These are phyloP conservation scores for Speleostelium caveatum DNA, from an alignment of 78 protist genomes.

Conservation along the genomic window DNA sequence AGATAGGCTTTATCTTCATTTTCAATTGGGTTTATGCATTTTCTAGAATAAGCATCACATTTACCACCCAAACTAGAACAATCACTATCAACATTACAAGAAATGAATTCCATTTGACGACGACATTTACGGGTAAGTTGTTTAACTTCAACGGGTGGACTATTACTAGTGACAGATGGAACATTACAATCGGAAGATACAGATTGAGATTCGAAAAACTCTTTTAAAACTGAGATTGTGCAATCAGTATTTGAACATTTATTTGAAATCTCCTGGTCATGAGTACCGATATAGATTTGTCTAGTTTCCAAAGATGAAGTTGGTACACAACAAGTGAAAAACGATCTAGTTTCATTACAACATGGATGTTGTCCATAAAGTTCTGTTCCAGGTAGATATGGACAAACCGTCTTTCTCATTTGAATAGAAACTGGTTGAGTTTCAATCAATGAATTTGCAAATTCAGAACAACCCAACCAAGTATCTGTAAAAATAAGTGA, in stretches of 20 bases:
- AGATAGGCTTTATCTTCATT: neutral
- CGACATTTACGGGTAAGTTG: neutral
- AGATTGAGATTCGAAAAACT: constrained; percentile 5
- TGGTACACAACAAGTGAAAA: constrained; percentile 62
- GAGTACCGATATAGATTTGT: constrained; percentile 9
- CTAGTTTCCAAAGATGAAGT: neutral
- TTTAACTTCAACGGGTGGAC: constrained; percentile 3
- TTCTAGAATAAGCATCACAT: constrained; percentile 1
- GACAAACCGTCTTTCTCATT: constrained; percentile 9
- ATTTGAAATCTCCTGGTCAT: neutral
- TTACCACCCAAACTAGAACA: neutral
- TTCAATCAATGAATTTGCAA: constrained; percentile 9
- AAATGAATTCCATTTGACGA: neutral
- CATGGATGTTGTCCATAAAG: constrained; percentile 39
- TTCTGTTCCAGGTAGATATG: constrained; percentile 11
- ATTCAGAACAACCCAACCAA: constrained; percentile 32
- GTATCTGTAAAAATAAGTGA: constrained; percentile 18
- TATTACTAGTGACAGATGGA: neutral
- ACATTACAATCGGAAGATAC: constrained; percentile 30
- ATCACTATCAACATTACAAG: neutral
- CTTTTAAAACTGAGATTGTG: constrained; percentile 50
- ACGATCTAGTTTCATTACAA: constrained; percentile 19
- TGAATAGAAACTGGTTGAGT: neutral
- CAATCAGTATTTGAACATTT: constrained; percentile 32
- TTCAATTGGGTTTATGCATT: neutral